phyloP scores from a whole-genome alignment of 2,329 filamentous ascomycete species.

The Boeremia exigua region DNA sequence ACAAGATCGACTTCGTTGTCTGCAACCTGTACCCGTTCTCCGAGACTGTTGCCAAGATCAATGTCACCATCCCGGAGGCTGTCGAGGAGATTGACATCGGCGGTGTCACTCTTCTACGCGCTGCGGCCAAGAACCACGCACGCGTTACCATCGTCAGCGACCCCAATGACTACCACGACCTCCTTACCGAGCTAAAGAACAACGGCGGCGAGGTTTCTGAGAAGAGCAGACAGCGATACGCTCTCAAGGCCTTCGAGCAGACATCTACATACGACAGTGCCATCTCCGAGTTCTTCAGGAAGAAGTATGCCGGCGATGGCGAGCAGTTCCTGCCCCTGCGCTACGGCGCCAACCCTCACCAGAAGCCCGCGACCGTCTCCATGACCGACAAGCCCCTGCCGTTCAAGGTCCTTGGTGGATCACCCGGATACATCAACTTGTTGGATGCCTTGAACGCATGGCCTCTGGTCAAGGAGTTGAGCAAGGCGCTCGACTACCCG shows the following conservation, averaged over 20 bases:
- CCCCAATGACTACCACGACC: constrained; percentile 90
- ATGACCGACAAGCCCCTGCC: constrained; percentile 75
- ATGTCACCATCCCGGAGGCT: constrained; percentile 94
- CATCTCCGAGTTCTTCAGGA: constrained; percentile 96
- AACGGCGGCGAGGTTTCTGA: constrained; percentile 81
- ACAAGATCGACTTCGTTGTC: constrained; percentile 59
- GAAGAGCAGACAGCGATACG: constrained; percentile 83
- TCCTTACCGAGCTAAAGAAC: constrained; percentile 88
- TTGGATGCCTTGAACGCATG: constrained; percentile 96
- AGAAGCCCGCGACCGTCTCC: constrained; percentile 92
- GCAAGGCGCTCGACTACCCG: constrained; percentile 82
- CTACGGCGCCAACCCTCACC: constrained; percentile 97
- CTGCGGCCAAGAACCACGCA: constrained; percentile 96
- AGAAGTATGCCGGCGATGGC: constrained; percentile 89
- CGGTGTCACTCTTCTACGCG: constrained; percentile 93
- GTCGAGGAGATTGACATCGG: constrained; percentile 98
- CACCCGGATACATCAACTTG: constrained; percentile 96
- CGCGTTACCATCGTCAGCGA: constrained; percentile 96
- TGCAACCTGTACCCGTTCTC: constrained; percentile 99
- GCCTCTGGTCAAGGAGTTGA: constrained; percentile 96
- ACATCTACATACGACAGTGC: constrained; percentile 95
- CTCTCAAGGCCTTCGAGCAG: constrained; percentile 97
- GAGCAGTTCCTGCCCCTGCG: constrained; percentile 83
- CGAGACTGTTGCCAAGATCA: constrained; percentile 95
- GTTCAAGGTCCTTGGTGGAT: constrained; percentile 91